Evolutionary conservation across 768 basidiomycete species (phyloP).

Genomic region (Neoboletus brunneissimus): DNA sequence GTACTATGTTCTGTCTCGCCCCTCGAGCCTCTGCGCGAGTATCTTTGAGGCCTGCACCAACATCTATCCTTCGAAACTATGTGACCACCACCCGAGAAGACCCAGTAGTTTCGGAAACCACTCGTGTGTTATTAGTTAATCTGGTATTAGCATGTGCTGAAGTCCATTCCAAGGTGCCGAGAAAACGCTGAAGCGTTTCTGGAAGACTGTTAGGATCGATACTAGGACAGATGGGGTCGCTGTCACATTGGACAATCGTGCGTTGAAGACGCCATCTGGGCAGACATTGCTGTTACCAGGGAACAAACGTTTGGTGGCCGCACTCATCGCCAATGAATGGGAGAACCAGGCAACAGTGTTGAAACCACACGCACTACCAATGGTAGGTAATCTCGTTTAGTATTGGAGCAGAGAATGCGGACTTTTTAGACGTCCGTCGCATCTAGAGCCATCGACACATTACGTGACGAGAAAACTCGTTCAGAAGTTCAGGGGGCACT

Average conservation of each 20-base stretch:
- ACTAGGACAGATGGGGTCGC: slow-evolving; percentile 48
- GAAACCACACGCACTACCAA: slow-evolving; percentile 88
- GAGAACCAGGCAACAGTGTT: slow-evolving; percentile 84
- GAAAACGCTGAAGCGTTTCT: slow-evolving; percentile 84
- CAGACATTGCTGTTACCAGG: slow-evolving; percentile 67
- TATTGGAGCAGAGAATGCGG: slow-evolving; percentile 6
- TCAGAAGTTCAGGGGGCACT: slow-evolving; percentile 64
- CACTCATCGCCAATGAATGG: slow-evolving; percentile 94
- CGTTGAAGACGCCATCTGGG: slow-evolving; percentile 89
- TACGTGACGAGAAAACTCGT: slow-evolving; percentile 55
- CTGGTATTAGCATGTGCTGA: not conserved
- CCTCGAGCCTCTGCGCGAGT: not conserved
- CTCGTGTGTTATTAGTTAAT: slow-evolving; percentile 44
- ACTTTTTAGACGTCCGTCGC: slow-evolving; percentile 77
- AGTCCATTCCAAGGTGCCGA: slow-evolving; percentile 64
- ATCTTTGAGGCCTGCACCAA: not conserved
- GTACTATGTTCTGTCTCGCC: not conserved
- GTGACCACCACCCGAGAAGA: slow-evolving; percentile 34
- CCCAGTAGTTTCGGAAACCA: slow-evolving; percentile 55
- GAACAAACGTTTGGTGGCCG: slow-evolving; percentile 68
- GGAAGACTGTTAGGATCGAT: slow-evolving; percentile 87
- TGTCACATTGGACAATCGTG: slow-evolving; percentile 77
- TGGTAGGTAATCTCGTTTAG: slow-evolving; percentile 51
- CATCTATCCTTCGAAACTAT: slow-evolving; percentile 11
- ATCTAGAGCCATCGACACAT: slow-evolving; percentile 83